A percentile compares a stretch with the other conserved stretches of the same genome.
These are phyloP conservation scores for Dictyophora rubrovolvata DNA, from an alignment of 768 basidiomycete species.

Conservation along the genomic window DNA sequence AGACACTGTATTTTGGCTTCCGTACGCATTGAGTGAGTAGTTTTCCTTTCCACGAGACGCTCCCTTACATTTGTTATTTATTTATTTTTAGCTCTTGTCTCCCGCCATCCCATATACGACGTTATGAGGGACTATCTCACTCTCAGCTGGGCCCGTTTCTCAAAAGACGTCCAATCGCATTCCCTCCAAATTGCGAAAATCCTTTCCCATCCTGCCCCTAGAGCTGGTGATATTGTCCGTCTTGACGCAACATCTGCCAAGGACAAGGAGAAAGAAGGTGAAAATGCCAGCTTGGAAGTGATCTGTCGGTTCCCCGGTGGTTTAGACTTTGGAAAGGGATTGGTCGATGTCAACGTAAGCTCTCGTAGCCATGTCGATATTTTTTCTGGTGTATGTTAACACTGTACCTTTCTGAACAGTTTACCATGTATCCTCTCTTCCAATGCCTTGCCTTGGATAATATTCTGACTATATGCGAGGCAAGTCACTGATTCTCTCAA, in stretches of 20 bases:
- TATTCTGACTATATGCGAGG: constrained; percentile 87
- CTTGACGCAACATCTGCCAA: constrained; percentile 58
- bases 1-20: constrained; percentile 91
- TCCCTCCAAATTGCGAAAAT: constrained; percentile 85
- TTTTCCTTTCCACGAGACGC: constrained; percentile 6
- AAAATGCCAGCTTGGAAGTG: constrained; percentile 56
- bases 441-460: constrained; percentile 89
- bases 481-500: constrained; percentile 18
- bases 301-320: constrained; percentile 89
- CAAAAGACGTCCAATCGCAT: constrained; percentile 89
- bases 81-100: constrained; percentile 56
- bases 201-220: constrained; percentile 76
- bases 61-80: constrained; percentile 16
- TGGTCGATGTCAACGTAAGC: constrained; percentile 72
- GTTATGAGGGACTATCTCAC: constrained; percentile 93
- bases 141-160: constrained; percentile 90
- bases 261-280: constrained; percentile 40
- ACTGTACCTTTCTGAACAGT: constrained; percentile 21
- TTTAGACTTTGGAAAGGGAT: constrained; percentile 81
- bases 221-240: constrained; percentile 77
- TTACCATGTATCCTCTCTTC: constrained; percentile 96
- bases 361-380: background rate
- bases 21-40: constrained; percentile 76
- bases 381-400: background rate
- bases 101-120: constrained; percentile 89